Percentiles rank a stretch among this genome's conserved stretches.
Conservation (phyloP, 495 filamentous ascomycete genomes). For the Penicillium argentinense region DNA sequence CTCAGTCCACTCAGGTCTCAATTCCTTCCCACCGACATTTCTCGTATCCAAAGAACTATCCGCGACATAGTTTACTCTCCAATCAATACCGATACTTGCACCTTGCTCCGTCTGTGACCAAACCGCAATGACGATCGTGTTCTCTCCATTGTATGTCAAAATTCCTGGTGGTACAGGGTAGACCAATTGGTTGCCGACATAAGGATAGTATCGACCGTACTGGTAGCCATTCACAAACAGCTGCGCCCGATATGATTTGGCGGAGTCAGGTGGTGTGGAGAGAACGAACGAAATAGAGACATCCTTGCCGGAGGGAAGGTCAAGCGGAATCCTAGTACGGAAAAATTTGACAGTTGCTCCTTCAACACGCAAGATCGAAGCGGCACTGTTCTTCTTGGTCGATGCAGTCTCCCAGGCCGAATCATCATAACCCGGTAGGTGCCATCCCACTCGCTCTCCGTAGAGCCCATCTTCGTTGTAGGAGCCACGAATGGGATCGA, state of each 20-base stretch:
- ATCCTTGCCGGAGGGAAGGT: slow-evolving; percentile 41
- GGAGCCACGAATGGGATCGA: slow-evolving; percentile 65
- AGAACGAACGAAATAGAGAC: slow-evolving; percentile 49
- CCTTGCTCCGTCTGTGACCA: slow-evolving; percentile 50
- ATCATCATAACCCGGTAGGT: slow-evolving; percentile 59
- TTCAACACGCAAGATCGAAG: slow-evolving; percentile 48
- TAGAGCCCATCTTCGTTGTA: slow-evolving; percentile 72
- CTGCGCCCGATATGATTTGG: slow-evolving; percentile 35
- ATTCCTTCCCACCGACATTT: slow-evolving; percentile 31
- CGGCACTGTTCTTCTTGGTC: background rate
- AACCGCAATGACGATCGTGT: slow-evolving; percentile 46
- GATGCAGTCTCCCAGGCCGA: slow-evolving; percentile 34
- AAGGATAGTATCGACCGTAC: slow-evolving; percentile 49
- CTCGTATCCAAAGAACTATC: slow-evolving; percentile 45
- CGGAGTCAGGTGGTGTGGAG: slow-evolving; percentile 22
- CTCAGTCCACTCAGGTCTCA: slow-evolving; percentile 43
- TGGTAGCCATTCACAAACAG: slow-evolving; percentile 53
- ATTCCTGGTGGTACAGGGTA: slow-evolving; percentile 52
- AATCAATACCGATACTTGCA: slow-evolving; percentile 34
- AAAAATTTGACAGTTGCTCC: slow-evolving; percentile 56
- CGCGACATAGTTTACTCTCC: slow-evolving; percentile 38
- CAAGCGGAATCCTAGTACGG: slow-evolving; percentile 53
- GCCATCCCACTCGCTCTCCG: slow-evolving; percentile 66
- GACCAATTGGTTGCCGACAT: slow-evolving; percentile 52
- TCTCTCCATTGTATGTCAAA: slow-evolving; percentile 45